Evolutionary conservation across 2,329 filamentous ascomycete species (phyloP).

Genomic region (Aspergillus ochraceoroseus): DNA sequence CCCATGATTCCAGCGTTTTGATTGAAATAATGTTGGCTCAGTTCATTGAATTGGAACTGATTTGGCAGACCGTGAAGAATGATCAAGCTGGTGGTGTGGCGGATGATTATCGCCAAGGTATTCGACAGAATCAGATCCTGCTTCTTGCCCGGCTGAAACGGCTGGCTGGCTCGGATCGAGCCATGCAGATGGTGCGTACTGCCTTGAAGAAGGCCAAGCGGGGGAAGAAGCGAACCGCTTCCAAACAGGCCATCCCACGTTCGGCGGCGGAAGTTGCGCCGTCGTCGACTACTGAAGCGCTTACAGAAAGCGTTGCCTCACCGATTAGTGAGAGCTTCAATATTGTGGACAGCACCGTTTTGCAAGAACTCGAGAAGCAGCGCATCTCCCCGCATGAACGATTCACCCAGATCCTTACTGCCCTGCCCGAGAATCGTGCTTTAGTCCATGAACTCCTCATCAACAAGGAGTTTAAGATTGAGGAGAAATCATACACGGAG

Average conservation of each 20-base stretch:
- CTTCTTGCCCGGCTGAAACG: slow-evolving; percentile 59
- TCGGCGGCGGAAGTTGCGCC: slow-evolving; percentile 47
- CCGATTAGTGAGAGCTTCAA: slow-evolving; percentile 42
- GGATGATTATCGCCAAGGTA: slow-evolving; percentile 60
- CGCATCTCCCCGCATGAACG: slow-evolving; percentile 37
- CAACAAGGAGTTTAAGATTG: slow-evolving; percentile 59
- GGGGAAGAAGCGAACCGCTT: slow-evolving; percentile 48
- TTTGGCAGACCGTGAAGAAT: slow-evolving; percentile 63
- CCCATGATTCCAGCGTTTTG: slow-evolving; percentile 57
- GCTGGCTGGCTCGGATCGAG: slow-evolving; percentile 57
- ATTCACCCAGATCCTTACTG: slow-evolving; percentile 53
- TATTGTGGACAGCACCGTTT: slow-evolving; percentile 32
- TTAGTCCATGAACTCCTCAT: slow-evolving; percentile 61
- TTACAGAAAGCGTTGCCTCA: slow-evolving; percentile 38
- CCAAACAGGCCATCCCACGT: slow-evolving; percentile 55
- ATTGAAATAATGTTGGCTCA: slow-evolving; percentile 63
- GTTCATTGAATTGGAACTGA: slow-evolving; percentile 61
- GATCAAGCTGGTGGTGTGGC: slow-evolving; percentile 58
- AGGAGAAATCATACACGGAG: slow-evolving; percentile 47
- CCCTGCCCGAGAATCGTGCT: slow-evolving; percentile 57
- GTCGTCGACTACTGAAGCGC: slow-evolving; percentile 30
- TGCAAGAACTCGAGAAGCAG: slow-evolving; percentile 35
- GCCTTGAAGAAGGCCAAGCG: slow-evolving; percentile 57
- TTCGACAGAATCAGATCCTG: slow-evolving; percentile 61
- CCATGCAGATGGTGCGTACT: slow-evolving; percentile 56